Evolutionary conservation across 164 flowering plant genomes (phyloP).

Genomic region (Umbellularia californica): DNA sequence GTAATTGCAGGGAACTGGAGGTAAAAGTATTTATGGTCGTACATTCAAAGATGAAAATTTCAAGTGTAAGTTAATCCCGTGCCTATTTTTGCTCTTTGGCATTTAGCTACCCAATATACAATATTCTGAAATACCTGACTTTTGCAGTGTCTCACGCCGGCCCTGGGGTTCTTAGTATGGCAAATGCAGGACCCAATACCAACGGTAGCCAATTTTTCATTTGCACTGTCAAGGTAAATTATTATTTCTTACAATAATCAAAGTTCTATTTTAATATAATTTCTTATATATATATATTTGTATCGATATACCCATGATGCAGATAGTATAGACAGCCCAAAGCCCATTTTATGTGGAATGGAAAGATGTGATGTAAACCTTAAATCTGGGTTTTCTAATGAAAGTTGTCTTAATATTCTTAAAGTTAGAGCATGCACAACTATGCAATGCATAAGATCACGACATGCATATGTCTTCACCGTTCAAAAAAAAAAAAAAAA

Average conservation of each 20-base stretch:
- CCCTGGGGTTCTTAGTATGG: conserved; percentile 37
- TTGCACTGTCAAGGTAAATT: conserved; percentile 87
- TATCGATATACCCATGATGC: no score
- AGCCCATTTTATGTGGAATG: background rate
- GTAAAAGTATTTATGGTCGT: conserved; percentile 97
- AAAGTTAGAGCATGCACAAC: background rate
- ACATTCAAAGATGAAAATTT: conserved; percentile 98
- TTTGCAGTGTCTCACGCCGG: conserved; percentile 30
- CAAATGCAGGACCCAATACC: conserved; percentile 74
- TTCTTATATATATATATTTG: no score
- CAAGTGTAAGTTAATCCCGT: conserved; percentile 54
- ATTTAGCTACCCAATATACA: background rate
- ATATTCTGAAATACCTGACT: background rate
- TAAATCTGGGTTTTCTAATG: background rate
- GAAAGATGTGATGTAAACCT: background rate
- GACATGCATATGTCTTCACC: background rate
- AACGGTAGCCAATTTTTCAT: conserved; percentile 99
- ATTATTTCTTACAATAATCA: background rate
- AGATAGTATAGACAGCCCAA: no score
- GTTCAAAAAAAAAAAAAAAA: no score
- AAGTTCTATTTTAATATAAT: no score
- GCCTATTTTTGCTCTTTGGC: background rate
- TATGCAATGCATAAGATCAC: background rate
- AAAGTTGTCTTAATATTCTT: background rate
- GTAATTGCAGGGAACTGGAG: conserved; percentile 89